These are phyloP conservation scores for Wickerhamiella nectarea DNA, from an alignment of 805 yeast species.

Conservation along the genomic window DNA sequence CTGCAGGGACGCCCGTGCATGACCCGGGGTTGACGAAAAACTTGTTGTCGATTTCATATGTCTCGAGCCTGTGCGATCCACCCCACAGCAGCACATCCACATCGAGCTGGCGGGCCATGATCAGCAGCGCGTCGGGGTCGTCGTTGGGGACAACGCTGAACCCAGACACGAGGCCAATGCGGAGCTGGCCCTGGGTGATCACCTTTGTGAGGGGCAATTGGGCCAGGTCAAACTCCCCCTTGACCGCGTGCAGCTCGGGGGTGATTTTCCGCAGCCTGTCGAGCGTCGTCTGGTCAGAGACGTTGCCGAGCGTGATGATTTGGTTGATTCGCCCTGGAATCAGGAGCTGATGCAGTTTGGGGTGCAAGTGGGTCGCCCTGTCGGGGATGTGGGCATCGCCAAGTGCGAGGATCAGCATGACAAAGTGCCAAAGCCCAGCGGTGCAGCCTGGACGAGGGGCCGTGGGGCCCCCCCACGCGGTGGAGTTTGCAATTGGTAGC, in stretches of 20 bases:
- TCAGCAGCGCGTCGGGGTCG: constrained; percentile 72
- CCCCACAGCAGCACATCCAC: constrained; percentile 89
- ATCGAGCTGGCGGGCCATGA: constrained; percentile 78
- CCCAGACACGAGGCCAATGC: constrained; percentile 78
- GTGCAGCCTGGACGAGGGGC: not conserved
- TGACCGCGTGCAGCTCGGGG: constrained; percentile 58
- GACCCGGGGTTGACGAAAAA: constrained; percentile 95
- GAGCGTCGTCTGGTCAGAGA: constrained; percentile 48
- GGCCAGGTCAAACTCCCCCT: constrained; percentile 66
- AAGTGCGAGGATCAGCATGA: constrained; percentile 62
- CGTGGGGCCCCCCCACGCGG: no score
- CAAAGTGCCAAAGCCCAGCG: not conserved
- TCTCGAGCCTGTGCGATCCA: constrained; percentile 84
- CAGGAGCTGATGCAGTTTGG: constrained; percentile 56
- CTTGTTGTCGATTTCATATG: constrained; percentile 82
- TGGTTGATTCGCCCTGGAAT: constrained; percentile 78
- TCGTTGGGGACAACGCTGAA: constrained; percentile 69
- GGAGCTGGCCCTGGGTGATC: constrained; percentile 53
- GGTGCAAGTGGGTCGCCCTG: constrained; percentile 37
- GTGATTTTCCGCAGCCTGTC: constrained; percentile 55
- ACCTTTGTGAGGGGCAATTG: constrained; percentile 49
- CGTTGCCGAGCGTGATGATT: constrained; percentile 75
- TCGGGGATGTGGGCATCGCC: constrained; percentile 89
- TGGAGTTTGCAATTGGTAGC: not conserved
- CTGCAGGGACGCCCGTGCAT: constrained; percentile 81